Evolutionary conservation across 2,329 filamentous ascomycete genomes (phyloP), one percentile per base, ranked within the genome.

Genomic region (Pseudocercospora fuligena): DNA sequence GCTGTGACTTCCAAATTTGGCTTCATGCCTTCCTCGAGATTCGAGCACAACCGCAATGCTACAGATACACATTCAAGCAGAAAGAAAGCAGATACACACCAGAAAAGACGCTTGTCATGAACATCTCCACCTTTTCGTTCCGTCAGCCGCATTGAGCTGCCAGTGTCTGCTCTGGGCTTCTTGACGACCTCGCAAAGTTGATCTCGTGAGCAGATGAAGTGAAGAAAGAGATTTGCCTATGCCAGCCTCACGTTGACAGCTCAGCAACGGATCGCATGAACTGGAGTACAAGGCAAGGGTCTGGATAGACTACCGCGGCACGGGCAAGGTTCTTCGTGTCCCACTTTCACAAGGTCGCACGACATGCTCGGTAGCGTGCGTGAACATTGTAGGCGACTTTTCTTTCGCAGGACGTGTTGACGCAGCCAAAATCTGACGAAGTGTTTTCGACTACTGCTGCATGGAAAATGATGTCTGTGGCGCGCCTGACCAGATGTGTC

Each of bases 21-120:
- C 23, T 56, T 29, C 51, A 31, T 27, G 25, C 51, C 51, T 56
- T n/a, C 23, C 51, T 25, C 46, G 6, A 2, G 19, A 25, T 56
- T 56, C 47, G 19, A 53, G 14, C 31, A 19, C 54, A 58, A 12
- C 25, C n/a, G 54, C 25, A 21, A 36, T 19, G 46, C n/a, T 19
- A 47, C 46, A 19, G 9, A 8, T 7, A 25, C 21, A 27, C 47
- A 6, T 51, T 51, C 9, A 21, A 25, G 36, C 56, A 43, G 56
- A 36, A 63, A 19, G 33, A 59, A 36, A 63, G 31, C 59, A 33
- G 23, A 65, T 62, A 67, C 66, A 57, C 58, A 70, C 69, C 69
- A 27, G 66, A 63, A 60, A 70, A 69, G 53, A 69, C 56, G 21
- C 66, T 57, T 31, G 64, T 58, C 69, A 69, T 69, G 63, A 70